Evolutionary conservation across 2,329 filamentous ascomycete species (phyloP), one percentile per base, ranked within the genome.

Genomic region (Phaeoacremonium minimum): DNA sequence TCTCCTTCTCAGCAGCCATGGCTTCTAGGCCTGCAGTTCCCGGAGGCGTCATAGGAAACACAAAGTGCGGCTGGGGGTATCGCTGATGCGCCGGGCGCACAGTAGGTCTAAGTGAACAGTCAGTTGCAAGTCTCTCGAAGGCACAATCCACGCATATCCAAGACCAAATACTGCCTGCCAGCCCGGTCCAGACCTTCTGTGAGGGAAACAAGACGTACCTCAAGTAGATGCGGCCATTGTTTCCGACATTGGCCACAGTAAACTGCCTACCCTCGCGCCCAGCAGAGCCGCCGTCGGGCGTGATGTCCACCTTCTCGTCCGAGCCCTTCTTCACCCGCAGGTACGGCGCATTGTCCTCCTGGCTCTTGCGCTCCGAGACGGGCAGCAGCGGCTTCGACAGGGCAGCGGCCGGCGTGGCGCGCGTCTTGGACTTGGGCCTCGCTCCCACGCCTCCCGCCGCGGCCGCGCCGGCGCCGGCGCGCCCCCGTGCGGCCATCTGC

Each of bases 171-270:
- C n/a, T n/a, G n/a, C n/a, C n/a, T n/a, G n/a, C n/a, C n/a, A n/a
- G n/a, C n/a, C n/a, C n/a, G n/a, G n/a, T n/a, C n/a, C n/a, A n/a
- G n/a, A n/a, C n/a, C n/a, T n/a, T 9, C 22, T 26, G 22, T 26
- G 22, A 9, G 9, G 9, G 22, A 9, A 26, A 9, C 9, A n/a
- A 26, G 20, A 42, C 75, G 54, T 78, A 90, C 84, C 84, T 85
- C 47, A 91, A 58, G 60, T 88, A 91, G 59, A 91, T 87, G 55
- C 82, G 80, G 28, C 86, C 86, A 61, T 89, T 88, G 55, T 88
- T 86, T 16, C 85, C 85, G 41, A 91, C 85, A 58, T 89, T 90
- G 34, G 83, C 80, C 37, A 91, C 86, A 3, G 84, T 81, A 56
- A 91, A 90, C 51, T 87, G 80, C 37, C 83, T 75, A 33, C 80